These are phyloP conservation scores for Penicillium sp. DNA, from an alignment of 2,329 filamentous ascomycete genomes.

Conservation along the genomic window DNA sequence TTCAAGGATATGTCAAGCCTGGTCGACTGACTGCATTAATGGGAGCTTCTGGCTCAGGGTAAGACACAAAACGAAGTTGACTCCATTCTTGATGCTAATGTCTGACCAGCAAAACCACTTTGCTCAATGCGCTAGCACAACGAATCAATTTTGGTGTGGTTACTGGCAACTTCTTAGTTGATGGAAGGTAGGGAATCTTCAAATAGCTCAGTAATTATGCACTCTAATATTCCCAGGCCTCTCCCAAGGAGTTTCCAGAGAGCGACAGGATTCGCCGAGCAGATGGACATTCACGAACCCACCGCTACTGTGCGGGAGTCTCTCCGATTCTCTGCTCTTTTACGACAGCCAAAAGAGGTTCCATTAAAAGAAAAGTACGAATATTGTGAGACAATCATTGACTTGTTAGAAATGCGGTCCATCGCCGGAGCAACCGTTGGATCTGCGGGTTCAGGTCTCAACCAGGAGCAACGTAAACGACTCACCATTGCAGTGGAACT, in stretches of 20 bases:
- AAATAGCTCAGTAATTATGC: neutral
- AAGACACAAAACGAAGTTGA: neutral
- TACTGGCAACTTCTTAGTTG: constrained; percentile 46
- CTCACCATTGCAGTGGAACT: constrained; percentile 65
- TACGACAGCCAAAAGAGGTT: constrained; percentile 61
- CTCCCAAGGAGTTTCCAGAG: constrained; percentile 53
- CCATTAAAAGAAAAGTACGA: constrained; percentile 62
- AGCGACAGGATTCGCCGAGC: constrained; percentile 58
- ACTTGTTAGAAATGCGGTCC: constrained; percentile 66
- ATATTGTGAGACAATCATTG: constrained; percentile 68
- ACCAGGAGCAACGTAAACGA: constrained; percentile 66
- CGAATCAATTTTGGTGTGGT: constrained; percentile 47
- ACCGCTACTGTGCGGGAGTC: constrained; percentile 67
- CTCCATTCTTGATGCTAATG: neutral
- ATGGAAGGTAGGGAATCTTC: constrained; percentile 39
- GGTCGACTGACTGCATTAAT: constrained; percentile 77
- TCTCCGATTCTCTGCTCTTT: constrained; percentile 63
- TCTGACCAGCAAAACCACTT: constrained; percentile 47
- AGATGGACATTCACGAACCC: constrained; percentile 67
- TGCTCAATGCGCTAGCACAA: constrained; percentile 50
- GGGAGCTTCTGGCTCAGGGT: constrained; percentile 67
- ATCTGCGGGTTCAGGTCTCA: constrained; percentile 58
- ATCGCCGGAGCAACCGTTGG: constrained; percentile 67
- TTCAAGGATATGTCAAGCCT: constrained; percentile 72
- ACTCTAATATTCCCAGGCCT: constrained; percentile 30